These are phyloP conservation scores for Eleusine indica DNA, from an alignment of 176 grass and related monocot genomes.

Conservation along the genomic window DNA sequence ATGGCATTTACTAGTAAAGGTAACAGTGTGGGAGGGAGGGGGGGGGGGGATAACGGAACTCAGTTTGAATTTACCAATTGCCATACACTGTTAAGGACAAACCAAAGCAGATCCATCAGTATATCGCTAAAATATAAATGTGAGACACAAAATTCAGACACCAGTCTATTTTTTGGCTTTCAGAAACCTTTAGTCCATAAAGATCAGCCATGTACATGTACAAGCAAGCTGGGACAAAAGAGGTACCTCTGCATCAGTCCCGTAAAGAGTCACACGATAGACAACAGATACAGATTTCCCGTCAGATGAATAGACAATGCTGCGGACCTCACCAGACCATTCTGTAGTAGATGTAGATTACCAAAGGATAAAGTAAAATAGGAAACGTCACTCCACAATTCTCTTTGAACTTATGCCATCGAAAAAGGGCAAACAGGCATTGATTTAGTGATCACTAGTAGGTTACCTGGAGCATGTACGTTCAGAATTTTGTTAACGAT, in stretches of 20 bases:
- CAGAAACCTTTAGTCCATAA: neutral
- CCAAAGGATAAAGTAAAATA: slow-evolving; percentile 15
- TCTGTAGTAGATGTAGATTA: slow-evolving; percentile 58
- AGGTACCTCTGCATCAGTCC: slow-evolving; percentile 90
- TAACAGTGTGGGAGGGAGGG: neutral
- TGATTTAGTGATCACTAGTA: neutral
- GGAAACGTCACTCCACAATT: slow-evolving; percentile 12
- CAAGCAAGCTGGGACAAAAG: slow-evolving; percentile 15
- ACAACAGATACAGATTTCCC: slow-evolving; percentile 86
- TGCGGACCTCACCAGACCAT: slow-evolving; percentile 92
- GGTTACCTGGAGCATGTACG: slow-evolving; percentile 75
- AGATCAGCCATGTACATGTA: neutral
- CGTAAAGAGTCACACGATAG: slow-evolving; percentile 89
- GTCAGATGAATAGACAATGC: slow-evolving; percentile 78
- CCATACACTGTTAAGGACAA: neutral
- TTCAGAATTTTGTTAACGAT: slow-evolving; percentile 90
- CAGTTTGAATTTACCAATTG: neutral
- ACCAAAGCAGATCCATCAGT: slow-evolving; percentile 1
- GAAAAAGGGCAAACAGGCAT: slow-evolving; percentile 12
- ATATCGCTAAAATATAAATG: slow-evolving; percentile 1
- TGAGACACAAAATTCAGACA: neutral
- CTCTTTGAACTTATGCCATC: slow-evolving; percentile 14
- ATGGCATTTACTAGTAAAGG: neutral
- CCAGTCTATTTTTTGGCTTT: neutral
- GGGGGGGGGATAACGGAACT: neutral